Base-by-base conservation (phyloP, 139 green algal genomes). In the Closterium sp. region DNA sequence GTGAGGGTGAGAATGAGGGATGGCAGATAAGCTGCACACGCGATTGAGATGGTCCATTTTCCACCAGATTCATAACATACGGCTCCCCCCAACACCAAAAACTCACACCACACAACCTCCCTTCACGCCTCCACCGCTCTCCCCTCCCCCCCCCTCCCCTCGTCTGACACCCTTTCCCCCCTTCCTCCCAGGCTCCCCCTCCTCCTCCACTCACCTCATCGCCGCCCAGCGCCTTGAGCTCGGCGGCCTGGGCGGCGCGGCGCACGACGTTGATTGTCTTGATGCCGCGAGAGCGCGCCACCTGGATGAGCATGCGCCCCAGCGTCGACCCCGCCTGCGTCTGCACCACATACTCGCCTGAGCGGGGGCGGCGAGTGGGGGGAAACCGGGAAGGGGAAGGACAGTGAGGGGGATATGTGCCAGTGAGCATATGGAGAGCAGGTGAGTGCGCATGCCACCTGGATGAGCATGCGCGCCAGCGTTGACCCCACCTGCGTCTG, bases 231-330 rank as follows among this genome's bases (percentile, higher is more conserved):
- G 31, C 86, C 91, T 88, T 34, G 24, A 93, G 91, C 91, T 93
- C 91, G 24, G 73, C 86, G 22, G 70, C 86, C 86, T 92, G 31
- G 31, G 62, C 86, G 29, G 29, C 19, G 9, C 86, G 31, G 28
- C 91, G 85, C 86, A 93, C 91, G 62, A 93, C 86, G 88, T 93
- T 93, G 31, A 93, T 85, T 29, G 91, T 93, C 31, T 79, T 93
- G 70, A 93, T 93, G 50, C 91, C 91, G 19, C 70, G n/a, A 13
- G 84, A 7, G n/a, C 73, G 93, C 31, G 88, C 88, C 91, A 93
- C 89, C 45, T 84, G 38, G 87, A 93, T 93, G 29, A 93, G n/a
- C 90, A 87, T 86, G 27, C 90, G 50, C 2, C 90, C 90, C 31
- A 93, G 85, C 31, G 38, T 38, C 30, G 85, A 91, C 70, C 31